Evolutionary conservation across 2,329 filamentous ascomycete genomes (phyloP).

Genomic region (Colletotrichum lentis): DNA sequence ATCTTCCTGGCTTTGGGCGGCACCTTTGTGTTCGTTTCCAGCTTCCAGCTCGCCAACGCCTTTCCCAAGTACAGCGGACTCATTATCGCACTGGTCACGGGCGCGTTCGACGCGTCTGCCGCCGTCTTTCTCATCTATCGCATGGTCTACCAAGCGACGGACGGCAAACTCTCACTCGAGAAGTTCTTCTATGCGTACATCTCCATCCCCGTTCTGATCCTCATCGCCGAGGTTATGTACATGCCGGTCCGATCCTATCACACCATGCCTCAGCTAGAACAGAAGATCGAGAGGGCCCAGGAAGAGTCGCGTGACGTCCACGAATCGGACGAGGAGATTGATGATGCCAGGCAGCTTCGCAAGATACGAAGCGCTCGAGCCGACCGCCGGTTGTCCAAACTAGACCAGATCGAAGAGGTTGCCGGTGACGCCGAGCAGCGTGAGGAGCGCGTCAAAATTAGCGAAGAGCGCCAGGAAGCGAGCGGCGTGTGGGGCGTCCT

Average conservation of each 20-base stretch:
- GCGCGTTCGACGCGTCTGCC: conserved; percentile 84
- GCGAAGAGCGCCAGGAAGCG: conserved; percentile 65
- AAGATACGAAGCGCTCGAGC: conserved; percentile 55
- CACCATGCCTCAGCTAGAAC: conserved; percentile 50
- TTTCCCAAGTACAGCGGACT: conserved; percentile 79
- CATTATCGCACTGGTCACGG: conserved; percentile 80
- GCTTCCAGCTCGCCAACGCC: conserved; percentile 84
- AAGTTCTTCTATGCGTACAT: conserved; percentile 54
- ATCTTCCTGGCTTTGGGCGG: conserved; percentile 81
- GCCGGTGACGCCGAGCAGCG: conserved; percentile 65
- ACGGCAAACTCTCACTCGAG: conserved; percentile 47
- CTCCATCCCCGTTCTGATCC: conserved; percentile 48
- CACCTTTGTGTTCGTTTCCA: conserved; percentile 82
- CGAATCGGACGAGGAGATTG: conserved; percentile 63
- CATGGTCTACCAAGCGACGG: conserved; percentile 69
- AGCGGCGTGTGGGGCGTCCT: conserved; percentile 77
- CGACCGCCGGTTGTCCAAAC: conserved; percentile 62
- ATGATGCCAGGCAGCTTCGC: conserved; percentile 55
- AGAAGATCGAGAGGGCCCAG: conserved; percentile 50
- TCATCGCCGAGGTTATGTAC: conserved; percentile 49
- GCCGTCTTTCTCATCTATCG: conserved; percentile 80
- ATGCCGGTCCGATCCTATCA: conserved; percentile 54
- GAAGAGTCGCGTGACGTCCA: conserved; percentile 55
- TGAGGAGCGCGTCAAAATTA: conserved; percentile 61
- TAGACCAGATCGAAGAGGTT: conserved; percentile 69